Percentiles rank a stretch among this genome's conserved stretches.
Evolutionary conservation across 768 basidiomycete genomes (phyloP).

Genomic region (Tulasnella sp.): DNA sequence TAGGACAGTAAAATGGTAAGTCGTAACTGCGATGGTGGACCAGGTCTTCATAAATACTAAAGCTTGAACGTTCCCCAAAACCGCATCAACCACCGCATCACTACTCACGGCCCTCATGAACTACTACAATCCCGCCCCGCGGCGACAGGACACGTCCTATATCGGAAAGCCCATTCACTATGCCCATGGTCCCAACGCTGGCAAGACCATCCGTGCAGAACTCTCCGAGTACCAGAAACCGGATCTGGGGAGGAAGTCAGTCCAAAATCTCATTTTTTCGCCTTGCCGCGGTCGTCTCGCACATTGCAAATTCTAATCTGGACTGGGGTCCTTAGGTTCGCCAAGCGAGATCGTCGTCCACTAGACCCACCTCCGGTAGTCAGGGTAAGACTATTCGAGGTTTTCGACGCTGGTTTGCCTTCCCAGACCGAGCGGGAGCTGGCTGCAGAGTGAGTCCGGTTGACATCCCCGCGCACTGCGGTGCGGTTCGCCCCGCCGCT

Average conservation of each 20-base stretch:
- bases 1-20: slow-evolving; percentile 11
- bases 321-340: slow-evolving; percentile 27
- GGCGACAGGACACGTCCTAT: slow-evolving; percentile 26
- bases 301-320: slow-evolving; percentile 4
- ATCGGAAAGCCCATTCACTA: slow-evolving; percentile 57
- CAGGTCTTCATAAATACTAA: slow-evolving; percentile 22
- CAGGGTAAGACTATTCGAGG: slow-evolving; percentile 49
- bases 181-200: slow-evolving; percentile 57
- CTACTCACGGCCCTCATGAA: slow-evolving; percentile 12
- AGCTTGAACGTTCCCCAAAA: slow-evolving; percentile 9
- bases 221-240: slow-evolving; percentile 49
- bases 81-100: background rate
- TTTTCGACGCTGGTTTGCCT: slow-evolving; percentile 45
- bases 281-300: slow-evolving; percentile 30
- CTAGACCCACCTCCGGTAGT: slow-evolving; percentile 67
- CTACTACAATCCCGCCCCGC: slow-evolving; percentile 27
- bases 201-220: slow-evolving; percentile 51
- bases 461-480: background rate
- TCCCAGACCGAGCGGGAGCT: slow-evolving; percentile 45
- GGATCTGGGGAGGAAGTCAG: slow-evolving; percentile 63
- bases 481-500: slow-evolving; percentile 1
- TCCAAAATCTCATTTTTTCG: slow-evolving; percentile 13
- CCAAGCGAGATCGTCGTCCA: slow-evolving; percentile 59
- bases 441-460: slow-evolving; percentile 28
- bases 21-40: background rate